Evolutionary conservation across 169 alveolate species (phyloP), one percentile per base, ranked within the genome.

Genomic region (Plasmodium chabaudi): DNA sequence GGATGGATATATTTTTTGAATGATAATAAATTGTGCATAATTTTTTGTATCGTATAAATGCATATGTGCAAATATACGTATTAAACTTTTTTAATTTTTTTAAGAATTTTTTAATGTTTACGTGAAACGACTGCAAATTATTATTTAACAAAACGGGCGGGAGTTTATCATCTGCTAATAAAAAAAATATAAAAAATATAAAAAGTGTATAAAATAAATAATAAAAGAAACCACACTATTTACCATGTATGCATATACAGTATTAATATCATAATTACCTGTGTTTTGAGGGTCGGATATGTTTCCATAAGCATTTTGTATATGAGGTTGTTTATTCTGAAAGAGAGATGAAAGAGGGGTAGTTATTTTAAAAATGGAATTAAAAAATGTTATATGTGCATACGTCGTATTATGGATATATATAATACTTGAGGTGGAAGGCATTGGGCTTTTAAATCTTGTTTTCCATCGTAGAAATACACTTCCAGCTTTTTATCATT

Each of bases 381-480:
- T 23, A 42, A 46, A 56, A 27, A 23, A 19, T 23, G 34, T 4
- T 57, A 64, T 12, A 15, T 27, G 34, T 6, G 1, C 23, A n/a
- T 13, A 34, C 4, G 5, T 6, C 5, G 5, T 34, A 34, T 12
- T 15, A 4, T 57, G 19, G 9, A 57, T 57, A 57, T 15, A 57
- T 15, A 71, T 69, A 51, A 15, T 59, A 75, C 91, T 68, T 70
- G 19, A 5, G 92, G 65, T 46, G 97, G 94, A 2, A 95, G 42
- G 42, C 96, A 75, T 56, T 95, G 97, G 25, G 97, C 94, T 59
- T 94, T 93, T 57, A 95, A 73, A 71, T 95, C 97, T 57, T 95
- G 94, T 69, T 94, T 94, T 23, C 97, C 97, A 74, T 95, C 97
- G 63, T 92, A 95, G 87, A 95, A 95, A 93, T 94, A 95, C 21